These are phyloP conservation scores for Tricholoma terreum DNA, from an alignment of 768 basidiomycete species.

Conservation along the genomic window DNA sequence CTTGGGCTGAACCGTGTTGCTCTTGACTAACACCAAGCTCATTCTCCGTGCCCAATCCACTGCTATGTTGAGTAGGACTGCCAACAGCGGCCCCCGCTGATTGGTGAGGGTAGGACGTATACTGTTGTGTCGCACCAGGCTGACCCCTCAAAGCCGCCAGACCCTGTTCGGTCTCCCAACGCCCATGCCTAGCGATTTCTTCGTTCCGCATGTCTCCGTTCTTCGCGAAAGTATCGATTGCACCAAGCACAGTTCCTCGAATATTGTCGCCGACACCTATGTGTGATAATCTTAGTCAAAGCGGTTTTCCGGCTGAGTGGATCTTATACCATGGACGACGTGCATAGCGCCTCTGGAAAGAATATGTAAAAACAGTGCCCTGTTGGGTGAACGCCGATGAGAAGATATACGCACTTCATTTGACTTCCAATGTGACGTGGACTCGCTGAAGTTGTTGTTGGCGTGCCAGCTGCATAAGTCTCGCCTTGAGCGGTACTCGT, in stretches of 20 bases:
- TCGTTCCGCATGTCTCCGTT: constrained; percentile 29
- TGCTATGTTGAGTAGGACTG: not conserved
- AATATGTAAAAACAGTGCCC: not conserved
- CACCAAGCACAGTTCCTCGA: constrained; percentile 40
- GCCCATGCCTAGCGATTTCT: constrained; percentile 35
- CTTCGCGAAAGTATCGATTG: constrained; percentile 33
- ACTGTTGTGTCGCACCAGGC: not conserved
- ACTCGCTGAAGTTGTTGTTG: not conserved
- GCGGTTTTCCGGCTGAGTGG: not conserved
- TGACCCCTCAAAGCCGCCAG: constrained; percentile 25
- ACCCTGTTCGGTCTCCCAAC: constrained; percentile 39
- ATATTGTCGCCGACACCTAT: constrained; percentile 44
- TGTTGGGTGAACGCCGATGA: not conserved
- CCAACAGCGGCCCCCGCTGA: not conserved
- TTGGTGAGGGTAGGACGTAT: too few species aligned
- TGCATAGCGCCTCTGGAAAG: constrained; percentile 32
- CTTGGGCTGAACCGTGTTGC: too few species aligned
- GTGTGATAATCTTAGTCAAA: constrained; percentile 4
- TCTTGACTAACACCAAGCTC: too few species aligned
- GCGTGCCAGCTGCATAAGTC: not conserved
- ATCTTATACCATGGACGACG: constrained; percentile 35
- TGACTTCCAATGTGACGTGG: constrained; percentile 13
- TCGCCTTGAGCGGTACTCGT: not conserved
- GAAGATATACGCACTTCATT: constrained; percentile 16
- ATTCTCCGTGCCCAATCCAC: too few species aligned